These are phyloP conservation scores for Lactarius hengduanensis DNA, from an alignment of 768 basidiomycete genomes.

Conservation along the genomic window DNA sequence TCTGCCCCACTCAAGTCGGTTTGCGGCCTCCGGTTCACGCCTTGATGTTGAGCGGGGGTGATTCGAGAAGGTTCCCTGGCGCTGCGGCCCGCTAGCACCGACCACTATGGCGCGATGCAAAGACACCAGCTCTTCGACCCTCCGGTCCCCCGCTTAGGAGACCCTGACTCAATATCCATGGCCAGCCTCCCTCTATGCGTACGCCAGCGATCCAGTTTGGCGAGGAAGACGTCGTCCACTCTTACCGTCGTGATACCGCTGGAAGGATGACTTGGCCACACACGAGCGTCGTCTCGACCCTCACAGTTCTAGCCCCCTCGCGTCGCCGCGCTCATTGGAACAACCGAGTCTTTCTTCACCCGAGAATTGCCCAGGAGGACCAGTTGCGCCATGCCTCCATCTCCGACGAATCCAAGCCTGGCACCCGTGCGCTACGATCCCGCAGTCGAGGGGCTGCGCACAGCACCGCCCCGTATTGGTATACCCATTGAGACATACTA, in stretches of 20 bases:
- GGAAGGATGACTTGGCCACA: conserved; percentile 38
- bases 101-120: conserved; percentile 47
- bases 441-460: conserved; percentile 1
- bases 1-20: conserved; percentile 23
- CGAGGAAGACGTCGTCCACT: conserved; percentile 68
- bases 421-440: not conserved
- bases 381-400: not conserved
- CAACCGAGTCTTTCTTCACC: not conserved
- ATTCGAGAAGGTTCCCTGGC: conserved; percentile 35
- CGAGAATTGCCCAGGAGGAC: not conserved
- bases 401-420: not conserved
- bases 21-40: conserved; percentile 5
- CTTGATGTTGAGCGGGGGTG: conserved; percentile 49
- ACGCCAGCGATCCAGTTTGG: conserved; percentile 75
- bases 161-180: conserved; percentile 43
- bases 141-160: conserved; percentile 55
- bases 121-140: conserved; percentile 88
- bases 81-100: not conserved
- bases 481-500: not conserved
- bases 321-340: not conserved
- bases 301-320: conserved; percentile 10
- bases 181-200: conserved; percentile 34
- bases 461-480: conserved; percentile 24
- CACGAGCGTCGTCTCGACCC: conserved; percentile 45
- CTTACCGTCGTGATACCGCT: conserved; percentile 57